Percentiles rank a stretch among this genome's conserved stretches.
Conservation (phyloP, 2,329 filamentous ascomycete species). For the Cladosporium sp. region DNA sequence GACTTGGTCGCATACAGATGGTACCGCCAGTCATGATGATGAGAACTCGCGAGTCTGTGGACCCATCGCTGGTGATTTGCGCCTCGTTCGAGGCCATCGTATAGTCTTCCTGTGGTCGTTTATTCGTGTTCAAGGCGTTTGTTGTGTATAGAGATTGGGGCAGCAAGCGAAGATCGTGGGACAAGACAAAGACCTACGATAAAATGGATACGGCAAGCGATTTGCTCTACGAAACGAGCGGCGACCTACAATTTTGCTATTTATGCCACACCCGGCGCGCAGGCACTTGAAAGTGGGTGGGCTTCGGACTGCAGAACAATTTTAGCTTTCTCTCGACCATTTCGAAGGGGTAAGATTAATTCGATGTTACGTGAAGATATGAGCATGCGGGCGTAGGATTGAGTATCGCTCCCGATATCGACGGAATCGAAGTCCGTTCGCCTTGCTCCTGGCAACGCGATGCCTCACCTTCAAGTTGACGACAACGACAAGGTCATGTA, state of each 20-base stretch:
- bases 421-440: not conserved
- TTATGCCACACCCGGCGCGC: not conserved
- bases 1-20: constrained; percentile 85
- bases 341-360: not conserved
- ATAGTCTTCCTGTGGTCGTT: not conserved
- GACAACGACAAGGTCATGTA: no score
- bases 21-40: constrained; percentile 86
- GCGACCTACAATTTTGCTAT: not conserved
- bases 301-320: not conserved
- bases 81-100: not conserved
- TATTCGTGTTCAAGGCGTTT: not conserved
- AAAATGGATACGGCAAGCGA: not conserved
- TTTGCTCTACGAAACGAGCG: not conserved
- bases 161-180: not conserved
- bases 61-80: constrained; percentile 29
- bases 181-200: not conserved
- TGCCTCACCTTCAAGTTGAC: no score
- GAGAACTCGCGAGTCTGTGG: constrained; percentile 50
- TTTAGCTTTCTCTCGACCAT: constrained; percentile 3
- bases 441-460: not conserved
- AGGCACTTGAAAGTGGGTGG: not conserved
- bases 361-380: not conserved
- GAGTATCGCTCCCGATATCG: not conserved
- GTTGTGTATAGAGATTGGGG: not conserved
- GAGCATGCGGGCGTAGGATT: not conserved